Evolutionary conservation across 1,284 basidiomycete genomes (phyloP), one percentile per base, ranked within the genome.

Genomic region (Paramarasmius palmivorus): DNA sequence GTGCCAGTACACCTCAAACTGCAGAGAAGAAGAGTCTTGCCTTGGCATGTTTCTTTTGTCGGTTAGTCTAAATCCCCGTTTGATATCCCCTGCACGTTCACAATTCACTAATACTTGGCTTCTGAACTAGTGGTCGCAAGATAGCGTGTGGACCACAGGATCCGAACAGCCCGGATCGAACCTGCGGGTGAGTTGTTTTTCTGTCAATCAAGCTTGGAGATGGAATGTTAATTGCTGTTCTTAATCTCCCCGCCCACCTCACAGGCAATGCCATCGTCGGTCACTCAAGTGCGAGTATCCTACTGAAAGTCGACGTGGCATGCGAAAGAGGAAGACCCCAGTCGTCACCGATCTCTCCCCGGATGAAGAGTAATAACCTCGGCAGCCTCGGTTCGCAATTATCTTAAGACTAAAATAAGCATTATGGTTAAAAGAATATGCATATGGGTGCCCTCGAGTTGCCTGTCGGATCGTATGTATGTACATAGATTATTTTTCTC

Each of bases 31-130:
- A 65, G 46, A 54, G 55, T 41, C 57, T 57, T 34, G 54, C 62
- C 19, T 57, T 68, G 49, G 66, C 66, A 4, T 68, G 66, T 50
- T 67, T 55, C 58, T 68, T 68, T 51, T 68, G 66, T 55, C 59
- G 66, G 26, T 57, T 50, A 57, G 55, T 53, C 23, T 22, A 45
- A 32, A 54, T 50, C 45, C 45, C 12, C 12, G 38, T 10, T 39
- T 53, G 26, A n/a, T 17, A 36, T 49, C 25, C n/a, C 35, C n/a
- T 15, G 38, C 36, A 15, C 17, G 22, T 23, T 25, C 46, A 36
- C 44, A 40, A 41, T 29, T 36, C 48, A 17, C 50, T 45, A 37
- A 46, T 23, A 42, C n/a, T 29, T 46, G 20, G 25, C 17, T 20
- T 36, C 22, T 15, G 19, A 32, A 41, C 20, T 34, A 57, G 55